A percentile compares a stretch with the other conserved stretches of the same genome.
These are phyloP conservation scores for Cornus florida DNA, from an alignment of 148 eudicot species.

Conservation along the genomic window DNA sequence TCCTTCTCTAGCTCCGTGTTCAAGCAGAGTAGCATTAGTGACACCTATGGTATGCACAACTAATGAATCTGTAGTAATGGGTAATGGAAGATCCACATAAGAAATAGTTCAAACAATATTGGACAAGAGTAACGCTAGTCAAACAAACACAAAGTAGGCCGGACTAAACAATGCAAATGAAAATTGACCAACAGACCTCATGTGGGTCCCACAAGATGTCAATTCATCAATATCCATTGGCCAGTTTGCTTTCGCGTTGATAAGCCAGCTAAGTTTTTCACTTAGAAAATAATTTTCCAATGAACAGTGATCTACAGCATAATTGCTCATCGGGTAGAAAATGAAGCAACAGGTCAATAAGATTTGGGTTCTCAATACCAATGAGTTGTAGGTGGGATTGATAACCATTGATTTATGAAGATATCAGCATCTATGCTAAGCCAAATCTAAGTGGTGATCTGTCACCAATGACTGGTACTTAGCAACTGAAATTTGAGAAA, in stretches of 20 bases:
- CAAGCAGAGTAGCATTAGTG: background rate
- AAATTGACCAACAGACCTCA: too few species aligned
- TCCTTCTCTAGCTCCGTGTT: too few species aligned
- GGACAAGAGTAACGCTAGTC: too few species aligned
- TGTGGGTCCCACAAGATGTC: too few species aligned
- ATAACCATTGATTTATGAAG: background rate
- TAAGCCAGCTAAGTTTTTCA: too few species aligned
- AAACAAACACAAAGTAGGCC: too few species aligned
- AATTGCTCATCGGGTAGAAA: background rate
- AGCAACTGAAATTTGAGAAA: background rate
- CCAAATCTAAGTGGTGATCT: background rate
- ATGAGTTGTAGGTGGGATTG: background rate
- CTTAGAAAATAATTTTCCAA: too few species aligned
- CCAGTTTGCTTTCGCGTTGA: too few species aligned
- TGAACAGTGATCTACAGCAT: background rate
- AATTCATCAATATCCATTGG: too few species aligned
- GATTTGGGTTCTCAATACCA: background rate
- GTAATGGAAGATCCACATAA: background rate
- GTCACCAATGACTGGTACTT: background rate
- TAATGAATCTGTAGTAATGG: background rate
- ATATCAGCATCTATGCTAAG: background rate
- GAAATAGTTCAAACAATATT: too few species aligned
- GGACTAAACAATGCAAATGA: too few species aligned
- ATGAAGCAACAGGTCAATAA: background rate
- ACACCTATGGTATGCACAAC: background rate